Base-by-base conservation (phyloP, 2,329 filamentous ascomycete species). In the Simplicillium sp. region DNA sequence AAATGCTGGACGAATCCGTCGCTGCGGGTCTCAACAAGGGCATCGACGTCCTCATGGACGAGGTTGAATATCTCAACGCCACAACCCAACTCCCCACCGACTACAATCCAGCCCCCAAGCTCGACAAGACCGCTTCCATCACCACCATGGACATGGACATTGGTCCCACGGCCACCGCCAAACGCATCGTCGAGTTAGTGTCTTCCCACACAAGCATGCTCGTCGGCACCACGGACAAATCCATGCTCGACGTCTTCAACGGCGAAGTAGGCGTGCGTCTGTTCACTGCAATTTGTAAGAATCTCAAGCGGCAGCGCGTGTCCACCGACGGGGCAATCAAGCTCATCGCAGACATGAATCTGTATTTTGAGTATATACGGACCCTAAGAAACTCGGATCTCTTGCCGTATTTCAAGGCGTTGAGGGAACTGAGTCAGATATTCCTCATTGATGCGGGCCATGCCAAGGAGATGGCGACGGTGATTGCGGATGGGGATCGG, bases 211-310 rank as follows among this genome's bases (percentile, higher is more conserved):
- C 89, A 2, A 80, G 76, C 56, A 96, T 98, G 87, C 73, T 98
- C 11, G 78, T 86, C 4, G 92, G 92, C 46, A 94, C 87, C 57
- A 97, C 90, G 2, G 92, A 98, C 59, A 98, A 98, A 69, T 90
- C 87, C 46, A 94, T 95, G 73, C 80, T 98, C 18, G 92, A 98
- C 56, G 92, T 98, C 12, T 98, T 98, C 71, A 96, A 95, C 60
- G 87, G 92, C 62, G 92, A 98, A 66, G 90, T 98, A 18, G 92
- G 92, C 1, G 75, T 96, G 48, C 84, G 92, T 18, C 75, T 98
- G 39, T 98, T 97, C 65, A 81, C 84, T 15, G 84, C 87, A 14
- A 71, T 98, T 38, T 96, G 90, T 73, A 98, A 98, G 65, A 92
- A 98, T 64, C 75, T 98, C 50, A 98, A 98, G 68, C 84, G 90